A percentile compares a stretch with the other conserved stretches of the same genome.
Evolutionary conservation across 2,329 filamentous ascomycete genomes (phyloP).

Genomic region (Rhynchosporium agropyri): DNA sequence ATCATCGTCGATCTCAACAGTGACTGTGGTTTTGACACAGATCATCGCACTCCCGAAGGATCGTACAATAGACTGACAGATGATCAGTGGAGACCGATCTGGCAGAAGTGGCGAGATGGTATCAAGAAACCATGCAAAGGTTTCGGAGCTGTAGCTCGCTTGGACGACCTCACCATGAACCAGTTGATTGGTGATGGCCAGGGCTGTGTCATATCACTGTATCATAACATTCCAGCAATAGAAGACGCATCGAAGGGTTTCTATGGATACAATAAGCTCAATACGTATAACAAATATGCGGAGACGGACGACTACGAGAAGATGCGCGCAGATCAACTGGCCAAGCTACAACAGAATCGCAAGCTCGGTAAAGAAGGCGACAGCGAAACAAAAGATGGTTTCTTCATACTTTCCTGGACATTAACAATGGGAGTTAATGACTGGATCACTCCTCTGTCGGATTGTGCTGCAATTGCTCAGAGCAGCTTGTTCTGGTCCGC

Average conservation of each 20-base stretch:
- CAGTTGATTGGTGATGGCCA: slow-evolving; percentile 6
- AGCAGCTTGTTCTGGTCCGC: slow-evolving; percentile 14
- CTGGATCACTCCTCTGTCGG: slow-evolving; percentile 3
- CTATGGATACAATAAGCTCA: slow-evolving; percentile 4
- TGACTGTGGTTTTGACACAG: slow-evolving; percentile 10
- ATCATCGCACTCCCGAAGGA: slow-evolving; percentile 1
- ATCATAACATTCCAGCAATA: slow-evolving; percentile 4
- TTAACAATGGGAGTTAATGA: slow-evolving; percentile 5
- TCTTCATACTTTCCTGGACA: slow-evolving; percentile 2
- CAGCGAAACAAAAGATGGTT: neutral
- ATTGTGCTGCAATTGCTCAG: slow-evolving; percentile 9
- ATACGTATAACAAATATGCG: slow-evolving; percentile 5
- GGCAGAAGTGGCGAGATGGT: slow-evolving; percentile 10
- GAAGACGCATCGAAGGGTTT: slow-evolving; percentile 7
- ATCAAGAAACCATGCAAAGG: slow-evolving; percentile 15
- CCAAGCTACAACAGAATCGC: slow-evolving; percentile 6
- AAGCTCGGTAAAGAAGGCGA: slow-evolving; percentile 6
- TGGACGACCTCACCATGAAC: slow-evolving; percentile 13
- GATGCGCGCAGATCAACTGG: slow-evolving; percentile 10
- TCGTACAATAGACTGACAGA: slow-evolving; percentile 10
- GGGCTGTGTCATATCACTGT: slow-evolving; percentile 1
- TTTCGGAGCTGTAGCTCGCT: neutral
- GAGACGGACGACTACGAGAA: slow-evolving; percentile 9
- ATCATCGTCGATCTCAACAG: slow-evolving; percentile 11
- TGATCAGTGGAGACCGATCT: slow-evolving; percentile 12